phyloP scores from a whole-genome alignment of 495 filamentous ascomycete genomes.

The Podospora appendiculata region DNA sequence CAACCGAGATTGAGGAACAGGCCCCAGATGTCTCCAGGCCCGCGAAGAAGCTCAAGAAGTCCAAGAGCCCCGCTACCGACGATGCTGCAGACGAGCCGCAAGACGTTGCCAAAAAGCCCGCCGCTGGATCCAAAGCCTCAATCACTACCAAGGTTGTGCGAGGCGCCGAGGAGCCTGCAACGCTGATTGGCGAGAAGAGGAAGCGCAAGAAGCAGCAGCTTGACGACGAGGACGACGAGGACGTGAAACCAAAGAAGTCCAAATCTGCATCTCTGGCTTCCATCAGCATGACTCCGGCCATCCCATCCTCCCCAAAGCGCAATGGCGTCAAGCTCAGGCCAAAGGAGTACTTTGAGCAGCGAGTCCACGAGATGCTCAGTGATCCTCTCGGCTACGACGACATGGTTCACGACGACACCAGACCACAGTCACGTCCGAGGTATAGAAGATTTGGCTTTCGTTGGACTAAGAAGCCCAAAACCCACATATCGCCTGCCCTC shows the following conservation, averaged over 20 bases:
- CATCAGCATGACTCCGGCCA: not conserved
- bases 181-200: not conserved
- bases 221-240: not conserved
- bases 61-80: too few species aligned
- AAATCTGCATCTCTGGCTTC: not conserved
- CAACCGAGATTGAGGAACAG: too few species aligned
- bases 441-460: constrained; percentile 4
- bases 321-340: constrained; percentile 1
- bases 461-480: not conserved
- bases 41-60: too few species aligned
- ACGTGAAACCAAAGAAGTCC: constrained; percentile 5
- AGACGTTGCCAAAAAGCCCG: too few species aligned
- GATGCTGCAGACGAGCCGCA: too few species aligned
- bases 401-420: constrained; percentile 9
- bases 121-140: too few species aligned
- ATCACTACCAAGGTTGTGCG: too few species aligned
- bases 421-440: not conserved
- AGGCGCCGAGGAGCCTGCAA: too few species aligned
- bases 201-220: constrained; percentile 5
- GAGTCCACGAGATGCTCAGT: constrained; percentile 15
- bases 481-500: not conserved
- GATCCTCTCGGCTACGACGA: constrained; percentile 23
- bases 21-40: too few species aligned
- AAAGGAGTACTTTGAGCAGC: constrained; percentile 10
- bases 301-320: not conserved